Percentiles rank a stretch among this genome's conserved stretches.
phyloP scores from a whole-genome alignment of 148 eudicot genomes.

The Vaccinium corymbosum region DNA sequence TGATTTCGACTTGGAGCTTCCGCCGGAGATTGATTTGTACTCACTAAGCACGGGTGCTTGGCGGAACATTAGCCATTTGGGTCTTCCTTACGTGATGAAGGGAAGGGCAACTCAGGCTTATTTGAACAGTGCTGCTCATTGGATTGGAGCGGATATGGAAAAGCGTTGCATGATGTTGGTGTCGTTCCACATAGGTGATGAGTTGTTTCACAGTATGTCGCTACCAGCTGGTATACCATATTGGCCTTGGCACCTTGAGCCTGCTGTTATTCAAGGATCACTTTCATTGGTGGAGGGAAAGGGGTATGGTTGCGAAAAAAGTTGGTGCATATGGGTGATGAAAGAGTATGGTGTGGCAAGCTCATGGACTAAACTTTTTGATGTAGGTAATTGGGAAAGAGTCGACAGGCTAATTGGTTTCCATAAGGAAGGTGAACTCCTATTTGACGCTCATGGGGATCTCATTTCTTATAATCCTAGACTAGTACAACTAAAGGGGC shows the following conservation, averaged over 20 bases:
- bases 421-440: too few species aligned
- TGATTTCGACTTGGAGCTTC: neutral
- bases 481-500: too few species aligned
- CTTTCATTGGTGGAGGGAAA: too few species aligned
- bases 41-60: slow-evolving; percentile 19
- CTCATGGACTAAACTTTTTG: too few species aligned
- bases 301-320: too few species aligned
- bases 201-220: slow-evolving; percentile 21
- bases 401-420: too few species aligned
- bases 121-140: slow-evolving; percentile 28
- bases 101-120: slow-evolving; percentile 13
- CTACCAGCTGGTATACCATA: slow-evolving; percentile 10
- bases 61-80: slow-evolving; percentile 15
- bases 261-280: too few species aligned
- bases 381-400: too few species aligned
- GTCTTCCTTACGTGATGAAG: neutral
- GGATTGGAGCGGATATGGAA: slow-evolving; percentile 21
- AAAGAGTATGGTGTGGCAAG: too few species aligned
- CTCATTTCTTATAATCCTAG: too few species aligned
- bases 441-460: too few species aligned
- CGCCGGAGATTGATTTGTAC: slow-evolving; percentile 17
- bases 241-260: neutral
- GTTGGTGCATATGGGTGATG: too few species aligned
- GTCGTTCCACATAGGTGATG: slow-evolving; percentile 22
- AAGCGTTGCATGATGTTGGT: slow-evolving; percentile 5